phyloP scores from a whole-genome alignment of 2,329 filamentous ascomycete genomes.

The Sphaerulina vaccinii region DNA sequence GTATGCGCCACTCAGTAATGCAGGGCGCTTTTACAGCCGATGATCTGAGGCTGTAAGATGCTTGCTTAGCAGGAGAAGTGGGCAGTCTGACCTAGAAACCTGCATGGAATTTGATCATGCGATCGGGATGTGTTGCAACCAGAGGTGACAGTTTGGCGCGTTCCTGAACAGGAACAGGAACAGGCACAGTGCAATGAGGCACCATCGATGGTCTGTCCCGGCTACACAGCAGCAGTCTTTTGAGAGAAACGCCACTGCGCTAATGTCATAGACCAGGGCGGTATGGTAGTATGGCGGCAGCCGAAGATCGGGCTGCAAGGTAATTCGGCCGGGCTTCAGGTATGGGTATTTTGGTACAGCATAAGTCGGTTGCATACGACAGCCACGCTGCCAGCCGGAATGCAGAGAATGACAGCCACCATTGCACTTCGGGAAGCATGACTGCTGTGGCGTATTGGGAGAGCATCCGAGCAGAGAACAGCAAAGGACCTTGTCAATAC shows the following conservation, averaged over 20 bases:
- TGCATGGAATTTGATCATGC: no score
- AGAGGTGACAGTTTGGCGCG: no score
- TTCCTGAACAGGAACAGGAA: no score
- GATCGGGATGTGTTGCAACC: neutral
- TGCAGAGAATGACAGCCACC: neutral
- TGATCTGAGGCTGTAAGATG: conserved; percentile 10
- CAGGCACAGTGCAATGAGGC: neutral
- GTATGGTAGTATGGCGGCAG: neutral
- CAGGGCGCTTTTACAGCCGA: conserved; percentile 15
- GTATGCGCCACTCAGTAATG: conserved; percentile 11
- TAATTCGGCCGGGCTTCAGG: neutral
- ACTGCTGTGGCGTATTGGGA: no score
- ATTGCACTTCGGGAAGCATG: no score
- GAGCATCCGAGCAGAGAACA: neutral
- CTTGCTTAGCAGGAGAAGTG: no score
- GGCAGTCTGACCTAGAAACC: no score
- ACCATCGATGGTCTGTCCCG: conserved; percentile 3
- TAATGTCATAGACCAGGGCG: neutral
- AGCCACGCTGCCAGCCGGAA: neutral
- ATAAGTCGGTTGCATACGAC: no score
- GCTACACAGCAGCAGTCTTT: conserved; percentile 2
- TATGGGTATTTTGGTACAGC: neutral
- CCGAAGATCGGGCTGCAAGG: neutral
- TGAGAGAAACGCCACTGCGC: conserved; percentile 1
- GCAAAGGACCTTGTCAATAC: neutral